Conservation (phyloP, 306 rosid species). For the Gastrolobium bilobum region DNA sequence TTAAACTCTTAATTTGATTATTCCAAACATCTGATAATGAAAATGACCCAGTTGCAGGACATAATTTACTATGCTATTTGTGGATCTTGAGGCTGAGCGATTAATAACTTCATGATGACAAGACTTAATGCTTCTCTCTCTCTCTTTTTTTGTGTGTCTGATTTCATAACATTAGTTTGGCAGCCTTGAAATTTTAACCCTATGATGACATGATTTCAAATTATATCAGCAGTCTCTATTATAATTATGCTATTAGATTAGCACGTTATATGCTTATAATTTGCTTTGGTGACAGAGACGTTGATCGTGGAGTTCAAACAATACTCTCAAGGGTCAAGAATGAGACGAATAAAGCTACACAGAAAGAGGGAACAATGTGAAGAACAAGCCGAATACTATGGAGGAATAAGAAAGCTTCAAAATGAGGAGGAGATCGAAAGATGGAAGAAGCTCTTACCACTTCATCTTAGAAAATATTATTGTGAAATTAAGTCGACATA, state of each 20-base stretch:
- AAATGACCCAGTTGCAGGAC: neutral
- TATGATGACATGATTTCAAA: neutral
- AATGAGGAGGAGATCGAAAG: conserved; percentile 59
- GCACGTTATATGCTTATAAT: neutral
- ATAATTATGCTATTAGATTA: neutral
- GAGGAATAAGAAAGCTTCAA: conserved; percentile 75
- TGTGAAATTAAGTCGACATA: no score
- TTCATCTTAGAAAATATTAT: no score
- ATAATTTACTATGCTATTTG: neutral
- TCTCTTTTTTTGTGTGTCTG: no score
- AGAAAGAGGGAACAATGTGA: conserved; percentile 59
- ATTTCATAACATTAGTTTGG: no score
- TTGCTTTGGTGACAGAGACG: neutral
- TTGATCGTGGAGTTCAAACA: conserved; percentile 67
- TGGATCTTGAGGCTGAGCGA: no score
- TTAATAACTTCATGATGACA: no score
- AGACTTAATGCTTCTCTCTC: no score
- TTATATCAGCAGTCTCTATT: neutral
- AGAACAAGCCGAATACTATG: conserved; percentile 59
- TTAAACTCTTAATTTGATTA: neutral
- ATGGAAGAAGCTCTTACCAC: conserved; percentile 66
- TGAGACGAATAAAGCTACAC: conserved; percentile 55
- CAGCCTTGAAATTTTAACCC: neutral
- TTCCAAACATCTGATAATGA: no score
- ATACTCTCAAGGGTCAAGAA: conserved; percentile 55